A percentile compares a stretch with the other conserved stretches of the same genome.
Evolutionary conservation across 129 eudicot genomes (phyloP).

Genomic region (Centrapalus pauciflorus): DNA sequence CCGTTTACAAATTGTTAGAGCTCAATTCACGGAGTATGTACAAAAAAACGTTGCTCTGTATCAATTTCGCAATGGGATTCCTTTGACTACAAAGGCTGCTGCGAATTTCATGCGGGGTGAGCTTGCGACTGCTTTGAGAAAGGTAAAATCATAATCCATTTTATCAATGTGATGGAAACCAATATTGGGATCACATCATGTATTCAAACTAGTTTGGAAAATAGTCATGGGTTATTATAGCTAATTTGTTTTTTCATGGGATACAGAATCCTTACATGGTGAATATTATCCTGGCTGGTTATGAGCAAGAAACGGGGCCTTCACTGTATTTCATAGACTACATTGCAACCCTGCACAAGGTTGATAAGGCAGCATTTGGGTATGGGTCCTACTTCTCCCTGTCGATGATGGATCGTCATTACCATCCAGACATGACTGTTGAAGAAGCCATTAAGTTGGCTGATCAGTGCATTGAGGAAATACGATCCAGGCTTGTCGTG

Average conservation of each 20-base stretch:
- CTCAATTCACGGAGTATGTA: constrained; percentile 78
- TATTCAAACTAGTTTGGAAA: too few species aligned
- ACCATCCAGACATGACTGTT: constrained; percentile 55
- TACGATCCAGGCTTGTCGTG: constrained; percentile 68
- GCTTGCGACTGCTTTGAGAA: constrained; percentile 83
- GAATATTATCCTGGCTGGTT: constrained; percentile 69
- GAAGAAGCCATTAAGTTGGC: constrained; percentile 75
- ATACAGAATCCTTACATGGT: constrained; percentile 76
- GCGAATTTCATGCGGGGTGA: constrained; percentile 82
- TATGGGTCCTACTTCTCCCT: constrained; percentile 76
- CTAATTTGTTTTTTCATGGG: too few species aligned
- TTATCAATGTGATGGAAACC: background rate
- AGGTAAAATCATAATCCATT: constrained; percentile 37
- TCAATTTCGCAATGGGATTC: constrained; percentile 82
- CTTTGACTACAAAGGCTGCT: constrained; percentile 71
- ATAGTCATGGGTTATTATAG: background rate
- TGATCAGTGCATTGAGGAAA: constrained; percentile 64
- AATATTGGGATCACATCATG: background rate
- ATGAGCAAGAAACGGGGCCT: constrained; percentile 70
- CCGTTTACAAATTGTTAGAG: constrained; percentile 25
- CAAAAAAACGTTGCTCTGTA: constrained; percentile 79
- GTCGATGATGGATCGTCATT: constrained; percentile 83
- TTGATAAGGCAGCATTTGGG: constrained; percentile 78
- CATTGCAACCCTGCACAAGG: constrained; percentile 79
- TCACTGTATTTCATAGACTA: constrained; percentile 73